Conservation (phyloP, 2,329 filamentous ascomycete species). For the Stemphylium lycopersici region DNA sequence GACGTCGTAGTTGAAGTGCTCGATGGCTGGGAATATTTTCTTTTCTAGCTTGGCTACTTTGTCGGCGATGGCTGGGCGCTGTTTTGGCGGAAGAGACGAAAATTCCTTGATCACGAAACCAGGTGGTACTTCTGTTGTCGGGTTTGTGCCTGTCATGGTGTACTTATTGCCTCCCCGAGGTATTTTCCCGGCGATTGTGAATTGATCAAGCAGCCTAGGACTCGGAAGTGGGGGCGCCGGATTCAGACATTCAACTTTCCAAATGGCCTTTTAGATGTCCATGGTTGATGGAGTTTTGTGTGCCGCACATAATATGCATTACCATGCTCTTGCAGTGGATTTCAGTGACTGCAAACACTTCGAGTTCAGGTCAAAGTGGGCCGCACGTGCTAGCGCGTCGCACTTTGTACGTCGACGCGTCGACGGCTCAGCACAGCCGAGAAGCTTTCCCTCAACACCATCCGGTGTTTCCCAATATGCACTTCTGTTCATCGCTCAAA, state of each 20-base stretch:
- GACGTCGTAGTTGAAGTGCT: conserved; percentile 56
- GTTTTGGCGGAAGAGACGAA: conserved; percentile 24
- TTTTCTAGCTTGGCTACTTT: conserved; percentile 51
- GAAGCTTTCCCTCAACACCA: neutral
- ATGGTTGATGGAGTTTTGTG: neutral
- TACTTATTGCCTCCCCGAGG: no score
- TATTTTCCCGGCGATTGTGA: no score
- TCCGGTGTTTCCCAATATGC: conserved; percentile 6
- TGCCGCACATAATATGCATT: neutral
- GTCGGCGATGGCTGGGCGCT: conserved; percentile 23
- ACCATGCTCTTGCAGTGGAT: no score
- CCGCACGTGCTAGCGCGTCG: conserved; percentile 31
- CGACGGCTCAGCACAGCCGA: neutral
- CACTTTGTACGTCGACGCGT: conserved; percentile 14
- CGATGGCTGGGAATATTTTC: conserved; percentile 58
- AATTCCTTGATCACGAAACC: conserved; percentile 23
- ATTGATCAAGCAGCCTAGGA: neutral
- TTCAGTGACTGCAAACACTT: neutral
- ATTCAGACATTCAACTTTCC: neutral
- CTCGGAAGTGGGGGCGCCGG: neutral
- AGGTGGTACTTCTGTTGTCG: neutral
- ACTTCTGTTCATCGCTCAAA: neutral
- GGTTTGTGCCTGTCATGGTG: conserved; percentile 9
- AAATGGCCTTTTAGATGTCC: neutral
- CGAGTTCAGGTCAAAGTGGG: conserved; percentile 1